Evolutionary conservation across 2,329 filamentous ascomycete genomes (phyloP).

Genomic region (Magnaporthiopsis rhizophila): DNA sequence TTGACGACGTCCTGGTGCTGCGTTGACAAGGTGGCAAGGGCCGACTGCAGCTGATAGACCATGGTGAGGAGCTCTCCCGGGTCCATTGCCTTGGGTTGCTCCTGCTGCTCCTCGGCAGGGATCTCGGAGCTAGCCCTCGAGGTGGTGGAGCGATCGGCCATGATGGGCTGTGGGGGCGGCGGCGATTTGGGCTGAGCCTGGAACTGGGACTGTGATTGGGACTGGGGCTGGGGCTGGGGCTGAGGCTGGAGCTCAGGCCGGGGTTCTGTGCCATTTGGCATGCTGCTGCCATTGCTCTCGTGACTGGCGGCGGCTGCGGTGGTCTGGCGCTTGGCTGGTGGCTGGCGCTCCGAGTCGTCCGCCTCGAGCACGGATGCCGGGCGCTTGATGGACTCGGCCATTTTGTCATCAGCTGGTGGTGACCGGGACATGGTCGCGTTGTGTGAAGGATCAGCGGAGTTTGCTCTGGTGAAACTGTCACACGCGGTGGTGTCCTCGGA

Average conservation of each 20-base stretch:
- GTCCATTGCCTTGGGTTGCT: slow-evolving; percentile 23
- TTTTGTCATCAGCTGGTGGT: not conserved
- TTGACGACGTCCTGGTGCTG: slow-evolving; percentile 25
- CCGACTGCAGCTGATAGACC: slow-evolving; percentile 25
- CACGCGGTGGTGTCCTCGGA: not conserved
- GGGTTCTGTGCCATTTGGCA: not conserved
- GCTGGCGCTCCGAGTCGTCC: slow-evolving; percentile 1
- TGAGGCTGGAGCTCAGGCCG: not conserved
- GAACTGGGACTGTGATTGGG: no score
- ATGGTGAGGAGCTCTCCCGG: slow-evolving; percentile 26
- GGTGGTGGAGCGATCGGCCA: not conserved
- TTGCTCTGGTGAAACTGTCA: not conserved
- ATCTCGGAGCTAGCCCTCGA: not conserved
- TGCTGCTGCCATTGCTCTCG: not conserved
- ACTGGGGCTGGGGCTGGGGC: not conserved
- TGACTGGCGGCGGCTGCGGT: not conserved
- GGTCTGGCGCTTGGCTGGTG: not conserved
- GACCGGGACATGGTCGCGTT: slow-evolving; percentile 2
- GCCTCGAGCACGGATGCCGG: slow-evolving; percentile 2
- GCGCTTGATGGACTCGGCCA: slow-evolving; percentile 6
- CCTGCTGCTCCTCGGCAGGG: slow-evolving; percentile 15
- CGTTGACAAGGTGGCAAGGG: slow-evolving; percentile 23
- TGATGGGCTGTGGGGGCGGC: not conserved
- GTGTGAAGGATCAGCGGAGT: not conserved
- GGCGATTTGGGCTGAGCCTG: not conserved